Percentiles rank a stretch among this genome's conserved stretches.
Evolutionary conservation across 2,329 filamentous ascomycete genomes (phyloP).

Genomic region (Zasmidium angulare): DNA sequence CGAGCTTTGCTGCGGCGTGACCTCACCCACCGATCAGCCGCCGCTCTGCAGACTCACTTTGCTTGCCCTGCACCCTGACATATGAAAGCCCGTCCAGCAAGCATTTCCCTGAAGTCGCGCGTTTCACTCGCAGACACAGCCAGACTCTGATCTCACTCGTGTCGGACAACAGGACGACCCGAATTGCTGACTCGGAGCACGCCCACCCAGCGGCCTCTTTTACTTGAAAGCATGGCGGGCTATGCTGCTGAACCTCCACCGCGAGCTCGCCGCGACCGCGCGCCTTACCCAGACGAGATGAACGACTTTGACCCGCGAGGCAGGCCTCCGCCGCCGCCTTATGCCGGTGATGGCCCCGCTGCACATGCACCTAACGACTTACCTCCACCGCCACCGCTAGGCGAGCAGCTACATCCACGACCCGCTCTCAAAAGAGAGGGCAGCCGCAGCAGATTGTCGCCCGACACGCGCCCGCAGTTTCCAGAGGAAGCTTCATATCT

Average conservation of each 20-base stretch:
- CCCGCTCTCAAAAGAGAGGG: slow-evolving; percentile 34
- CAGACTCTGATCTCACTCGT: slow-evolving; percentile 3
- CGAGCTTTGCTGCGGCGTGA: too few relatives aligned
- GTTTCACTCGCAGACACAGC: background rate
- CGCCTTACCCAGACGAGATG: slow-evolving; percentile 5
- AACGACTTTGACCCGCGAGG: slow-evolving; percentile 1
- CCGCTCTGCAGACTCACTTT: background rate
- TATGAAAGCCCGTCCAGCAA: background rate
- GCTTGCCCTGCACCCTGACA: too few relatives aligned
- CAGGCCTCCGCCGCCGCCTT: slow-evolving; percentile 9
- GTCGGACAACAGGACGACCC: slow-evolving; percentile 1
- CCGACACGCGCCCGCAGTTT: slow-evolving; percentile 33
- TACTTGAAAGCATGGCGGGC: background rate
- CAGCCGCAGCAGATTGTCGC: slow-evolving; percentile 30
- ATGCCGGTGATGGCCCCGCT: background rate
- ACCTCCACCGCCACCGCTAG: slow-evolving; percentile 34
- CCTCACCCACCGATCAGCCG: too few relatives aligned
- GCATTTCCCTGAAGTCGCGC: background rate
- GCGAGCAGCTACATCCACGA: slow-evolving; percentile 27
- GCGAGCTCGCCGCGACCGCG: slow-evolving; percentile 4
- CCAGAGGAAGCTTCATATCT: slow-evolving; percentile 36
- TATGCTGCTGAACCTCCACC: slow-evolving; percentile 7
- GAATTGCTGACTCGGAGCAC: too few relatives aligned
- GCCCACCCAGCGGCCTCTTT: background rate
- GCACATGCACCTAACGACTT: slow-evolving; percentile 11